Percentiles rank a stretch among this genome's conserved stretches.
phyloP scores from a whole-genome alignment of 257 asterid genomes.

The Solanum clarkiae region DNA sequence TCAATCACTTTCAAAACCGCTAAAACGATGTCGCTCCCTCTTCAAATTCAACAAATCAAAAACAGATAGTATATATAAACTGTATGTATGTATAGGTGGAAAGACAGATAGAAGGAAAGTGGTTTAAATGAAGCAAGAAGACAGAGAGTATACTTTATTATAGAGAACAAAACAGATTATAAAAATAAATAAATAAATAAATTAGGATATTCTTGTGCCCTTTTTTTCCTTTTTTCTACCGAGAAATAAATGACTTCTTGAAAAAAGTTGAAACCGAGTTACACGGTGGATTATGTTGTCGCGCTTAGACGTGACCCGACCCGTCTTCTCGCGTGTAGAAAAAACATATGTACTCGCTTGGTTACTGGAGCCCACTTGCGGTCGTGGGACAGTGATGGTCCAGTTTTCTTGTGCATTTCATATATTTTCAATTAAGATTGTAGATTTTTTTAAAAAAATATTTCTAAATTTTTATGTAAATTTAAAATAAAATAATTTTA shows the following conservation, averaged over 20 bases:
- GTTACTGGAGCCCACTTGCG: background rate
- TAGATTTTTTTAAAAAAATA: no score
- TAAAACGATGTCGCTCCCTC: slow-evolving; percentile 22
- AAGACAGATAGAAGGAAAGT: background rate
- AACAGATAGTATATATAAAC: background rate
- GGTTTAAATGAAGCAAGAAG: background rate
- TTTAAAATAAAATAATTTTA: no score
- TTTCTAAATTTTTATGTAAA: no score
- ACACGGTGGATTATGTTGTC: background rate
- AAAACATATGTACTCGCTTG: background rate
- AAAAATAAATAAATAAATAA: background rate
- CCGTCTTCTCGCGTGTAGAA: background rate
- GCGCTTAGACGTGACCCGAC: background rate
- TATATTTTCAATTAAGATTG: no score
- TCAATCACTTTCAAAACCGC: background rate
- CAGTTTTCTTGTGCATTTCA: no score
- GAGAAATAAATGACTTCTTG: background rate
- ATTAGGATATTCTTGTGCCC: background rate
- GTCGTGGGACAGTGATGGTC: background rate
- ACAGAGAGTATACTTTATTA: background rate
- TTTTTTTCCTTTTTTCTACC: background rate
- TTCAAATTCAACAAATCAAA: background rate
- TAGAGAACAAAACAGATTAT: background rate
- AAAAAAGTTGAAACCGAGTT: background rate
- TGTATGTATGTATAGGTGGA: background rate